Conservation (phyloP, 805 yeast species). For the Spathaspora hagerdaliae region DNA sequence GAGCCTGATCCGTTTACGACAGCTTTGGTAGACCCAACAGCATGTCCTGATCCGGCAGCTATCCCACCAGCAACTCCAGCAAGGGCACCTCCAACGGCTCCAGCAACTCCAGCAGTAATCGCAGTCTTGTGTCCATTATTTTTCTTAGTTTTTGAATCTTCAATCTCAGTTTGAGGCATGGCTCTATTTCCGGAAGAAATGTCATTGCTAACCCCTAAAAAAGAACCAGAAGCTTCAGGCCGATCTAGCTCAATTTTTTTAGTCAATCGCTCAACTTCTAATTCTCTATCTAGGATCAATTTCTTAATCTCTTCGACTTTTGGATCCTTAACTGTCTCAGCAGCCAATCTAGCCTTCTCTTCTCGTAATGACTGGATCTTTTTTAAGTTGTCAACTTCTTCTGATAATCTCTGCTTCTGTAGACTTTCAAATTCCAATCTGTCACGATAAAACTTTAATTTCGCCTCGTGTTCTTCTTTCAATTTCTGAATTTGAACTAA, state of each 20-base stretch:
- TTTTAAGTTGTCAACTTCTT: constrained; percentile 38
- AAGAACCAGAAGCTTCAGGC: constrained; percentile 17
- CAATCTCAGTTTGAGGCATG: constrained; percentile 3
- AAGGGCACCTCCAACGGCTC: background rate
- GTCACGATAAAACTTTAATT: constrained; percentile 23
- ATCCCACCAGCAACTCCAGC: background rate
- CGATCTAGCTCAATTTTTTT: constrained; percentile 31
- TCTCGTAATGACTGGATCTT: constrained; percentile 35
- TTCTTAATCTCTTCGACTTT: constrained; percentile 23
- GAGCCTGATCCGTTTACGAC: background rate
- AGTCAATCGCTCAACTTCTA: constrained; percentile 27
- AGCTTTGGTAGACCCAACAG: background rate
- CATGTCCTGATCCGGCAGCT: background rate
- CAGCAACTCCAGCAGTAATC: constrained; percentile 7
- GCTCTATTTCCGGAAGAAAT: constrained; percentile 22
- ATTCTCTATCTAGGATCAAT: constrained; percentile 29
- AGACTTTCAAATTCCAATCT: constrained; percentile 34
- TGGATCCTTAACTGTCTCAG: constrained; percentile 15
- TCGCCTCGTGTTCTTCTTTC: constrained; percentile 31
- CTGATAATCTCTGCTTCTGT: constrained; percentile 33
- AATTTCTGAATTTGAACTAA: constrained; percentile 30
- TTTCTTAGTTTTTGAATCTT: background rate
- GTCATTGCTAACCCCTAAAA: constrained; percentile 30
- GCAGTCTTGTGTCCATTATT: constrained; percentile 3
- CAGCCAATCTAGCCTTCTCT: constrained; percentile 31